Evolutionary conservation across 306 rosid genomes (phyloP), one percentile per base, ranked within the genome.

Genomic region (Quercus bicolor): DNA sequence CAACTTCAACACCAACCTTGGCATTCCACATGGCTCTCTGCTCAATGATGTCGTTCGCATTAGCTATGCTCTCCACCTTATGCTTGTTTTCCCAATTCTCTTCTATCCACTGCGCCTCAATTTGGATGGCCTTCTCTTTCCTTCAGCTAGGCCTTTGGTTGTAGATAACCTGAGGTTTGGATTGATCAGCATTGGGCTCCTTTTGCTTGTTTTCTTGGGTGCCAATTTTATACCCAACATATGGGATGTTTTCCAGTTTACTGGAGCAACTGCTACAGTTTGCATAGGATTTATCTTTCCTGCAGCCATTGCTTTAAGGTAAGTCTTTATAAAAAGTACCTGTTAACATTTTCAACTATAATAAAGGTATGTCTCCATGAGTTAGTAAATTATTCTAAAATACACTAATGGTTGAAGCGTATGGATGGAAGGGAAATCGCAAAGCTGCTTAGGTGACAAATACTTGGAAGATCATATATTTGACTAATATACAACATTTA

Each of bases 221-320:
- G 91, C 93, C 84, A 87, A 87, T 79, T 89, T 91, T 76, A 54
- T 91, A 51, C 96, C 91, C 26, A 87, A 90, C 87, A 91, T 91
- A 72, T 89, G 91, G 91, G 84, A 77, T 70, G 93, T 79, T 75
- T 91, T 91, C 77, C 91, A 91, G 81, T 89, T 91, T 83, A 84
- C 89, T 12, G 96, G 96, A 73, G 89, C 96, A 40, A 91, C 96
- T 31, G 96, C 91, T 24, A 87, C 93, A 15, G 93, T 91, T 72
- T 89, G 91, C 86, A 86, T 87, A 9, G 93, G 91, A 23, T 91
- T 85, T 80, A 73, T 91, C 59, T 91, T 91, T 83, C 96, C 93
- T 70, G 89, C 90, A 78, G 87, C 90, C 79, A 89, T 89, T 81
- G 89, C 89, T 79, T 83, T 91, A 60, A 91, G 90, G 96, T 89